Evolutionary conservation across 106 monocot genomes (phyloP).

Genomic region (Apostasia shenzhenica): DNA sequence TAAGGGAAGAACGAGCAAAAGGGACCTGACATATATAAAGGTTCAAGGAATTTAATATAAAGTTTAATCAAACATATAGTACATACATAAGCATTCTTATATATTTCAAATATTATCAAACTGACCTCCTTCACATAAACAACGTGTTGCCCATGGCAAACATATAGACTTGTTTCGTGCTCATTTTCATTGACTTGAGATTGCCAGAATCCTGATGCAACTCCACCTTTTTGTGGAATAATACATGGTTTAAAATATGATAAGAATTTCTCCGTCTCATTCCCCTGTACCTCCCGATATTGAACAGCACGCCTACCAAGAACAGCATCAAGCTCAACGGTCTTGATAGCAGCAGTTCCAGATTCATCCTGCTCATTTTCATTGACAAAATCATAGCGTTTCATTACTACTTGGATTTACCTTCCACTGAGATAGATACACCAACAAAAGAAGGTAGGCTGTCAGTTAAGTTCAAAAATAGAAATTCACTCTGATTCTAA

Average conservation of each 20-base stretch:
- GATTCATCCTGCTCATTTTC: conserved; percentile 46
- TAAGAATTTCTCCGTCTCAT: conserved; percentile 53
- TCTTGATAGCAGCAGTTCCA: conserved; percentile 55
- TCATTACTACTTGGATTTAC: not conserved
- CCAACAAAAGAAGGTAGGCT: not conserved
- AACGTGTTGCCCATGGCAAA: conserved; percentile 56
- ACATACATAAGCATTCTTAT: not conserved
- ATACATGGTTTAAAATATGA: conserved; percentile 66
- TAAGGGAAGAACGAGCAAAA: conserved; percentile 48
- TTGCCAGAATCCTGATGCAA: conserved; percentile 43
- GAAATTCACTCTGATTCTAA: too few relatives aligned
- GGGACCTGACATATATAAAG: conserved; percentile 30
- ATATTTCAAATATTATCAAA: not conserved
- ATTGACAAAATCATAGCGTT: not conserved
- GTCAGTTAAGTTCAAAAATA: not conserved
- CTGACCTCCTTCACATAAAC: conserved; percentile 55
- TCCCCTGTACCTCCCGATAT: conserved; percentile 52
- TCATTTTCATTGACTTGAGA: conserved; percentile 32
- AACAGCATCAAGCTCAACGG: conserved; percentile 55
- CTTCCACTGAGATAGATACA: not conserved
- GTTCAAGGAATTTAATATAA: not conserved
- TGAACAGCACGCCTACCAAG: conserved; percentile 67
- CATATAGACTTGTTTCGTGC: conserved; percentile 34
- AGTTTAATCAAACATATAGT: not conserved
- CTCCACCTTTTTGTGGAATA: conserved; percentile 51